Evolutionary conservation across 495 filamentous ascomycete species (phyloP), one percentile per base, ranked within the genome.

Genomic region (Aspergillus bertholletiae): DNA sequence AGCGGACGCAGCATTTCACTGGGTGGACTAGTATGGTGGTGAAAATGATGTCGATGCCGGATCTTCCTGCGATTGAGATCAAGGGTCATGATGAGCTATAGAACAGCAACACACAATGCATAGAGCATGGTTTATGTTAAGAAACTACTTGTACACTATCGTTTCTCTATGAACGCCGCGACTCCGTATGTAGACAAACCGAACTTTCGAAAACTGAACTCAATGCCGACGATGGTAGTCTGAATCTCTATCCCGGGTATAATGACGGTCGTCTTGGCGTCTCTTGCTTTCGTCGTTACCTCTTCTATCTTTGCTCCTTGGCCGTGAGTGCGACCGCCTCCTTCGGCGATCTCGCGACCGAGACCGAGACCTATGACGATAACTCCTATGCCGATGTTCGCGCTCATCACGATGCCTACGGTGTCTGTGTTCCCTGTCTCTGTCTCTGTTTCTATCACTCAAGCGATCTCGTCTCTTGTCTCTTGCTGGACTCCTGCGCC

Each of bases 1-100:
- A 97, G 76, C 82, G 94, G 46, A 97, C 92, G 21, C 92, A 96
- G 74, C 94, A 97, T 76, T 98, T 98, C 68, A 95, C 93, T 15
- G 94, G 94, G 51, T 98, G 94, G 94, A 98, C 95, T 46, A 95
- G 89, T 69, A 75, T 97, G 69, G 93, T 97, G 58, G 92, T 97
- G 35, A 97, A 96, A 78, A 89, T 98, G 63, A 96, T 97, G 94
- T 80, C 80, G 37, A 92, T 98, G 90, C 86, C 87, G 20, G 81
- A 88, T 58, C 61, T 82, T 53, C 45, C 60, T 28, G 56, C 60
- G 37, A 45, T 49, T 35, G 58, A 53, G 40, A 55, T 64, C 49
- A 55, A 58, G 15, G 60, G 55, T 11, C 74, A 77, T 56, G 75
- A 78, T 44, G 75, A 78, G 63, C 57, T 78, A 54, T 78, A 64